phyloP scores from a whole-genome alignment of 73 alveolate species.

The Durusdinium trenchii region DNA sequence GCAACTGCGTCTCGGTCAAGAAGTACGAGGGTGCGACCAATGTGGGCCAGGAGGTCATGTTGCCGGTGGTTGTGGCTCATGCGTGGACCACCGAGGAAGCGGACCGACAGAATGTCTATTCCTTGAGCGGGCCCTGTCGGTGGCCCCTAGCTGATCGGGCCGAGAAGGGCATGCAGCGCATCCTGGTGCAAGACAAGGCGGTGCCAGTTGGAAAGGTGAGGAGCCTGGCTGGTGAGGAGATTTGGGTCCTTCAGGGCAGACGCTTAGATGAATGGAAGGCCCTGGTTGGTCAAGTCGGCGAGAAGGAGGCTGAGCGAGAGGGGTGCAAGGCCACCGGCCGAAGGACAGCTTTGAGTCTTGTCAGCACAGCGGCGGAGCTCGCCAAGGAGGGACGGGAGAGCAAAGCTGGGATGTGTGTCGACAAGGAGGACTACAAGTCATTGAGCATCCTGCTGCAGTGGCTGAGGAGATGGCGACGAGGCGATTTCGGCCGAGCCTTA shows the following conservation, averaged over 20 bases:
- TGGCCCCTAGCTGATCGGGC: background rate
- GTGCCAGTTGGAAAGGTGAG: background rate
- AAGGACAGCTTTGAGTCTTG: background rate
- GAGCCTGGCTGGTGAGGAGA: background rate
- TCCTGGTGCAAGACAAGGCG: background rate
- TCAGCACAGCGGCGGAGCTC: background rate
- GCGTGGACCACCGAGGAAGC: background rate
- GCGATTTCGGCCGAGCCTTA: background rate
- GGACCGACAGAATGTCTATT: background rate
- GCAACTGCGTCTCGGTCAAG: background rate
- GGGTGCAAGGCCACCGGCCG: background rate
- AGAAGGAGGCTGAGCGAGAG: background rate
- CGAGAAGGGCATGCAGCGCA: background rate
- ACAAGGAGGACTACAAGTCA: background rate
- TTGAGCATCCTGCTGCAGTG: background rate
- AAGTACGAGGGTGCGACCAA: background rate
- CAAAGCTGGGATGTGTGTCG: background rate
- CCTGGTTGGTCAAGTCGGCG: background rate
- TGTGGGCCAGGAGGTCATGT: background rate
- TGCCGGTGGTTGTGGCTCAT: constrained; percentile 8
- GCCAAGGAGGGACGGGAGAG: background rate
- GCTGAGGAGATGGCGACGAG: constrained; percentile 20
- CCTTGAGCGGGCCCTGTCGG: background rate
- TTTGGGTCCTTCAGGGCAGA: background rate
- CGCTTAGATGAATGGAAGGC: background rate